A percentile compares a stretch with the other conserved stretches of the same genome.
phyloP scores from a whole-genome alignment of 345 rosid species.

The Erysimum cheiranthoides region DNA sequence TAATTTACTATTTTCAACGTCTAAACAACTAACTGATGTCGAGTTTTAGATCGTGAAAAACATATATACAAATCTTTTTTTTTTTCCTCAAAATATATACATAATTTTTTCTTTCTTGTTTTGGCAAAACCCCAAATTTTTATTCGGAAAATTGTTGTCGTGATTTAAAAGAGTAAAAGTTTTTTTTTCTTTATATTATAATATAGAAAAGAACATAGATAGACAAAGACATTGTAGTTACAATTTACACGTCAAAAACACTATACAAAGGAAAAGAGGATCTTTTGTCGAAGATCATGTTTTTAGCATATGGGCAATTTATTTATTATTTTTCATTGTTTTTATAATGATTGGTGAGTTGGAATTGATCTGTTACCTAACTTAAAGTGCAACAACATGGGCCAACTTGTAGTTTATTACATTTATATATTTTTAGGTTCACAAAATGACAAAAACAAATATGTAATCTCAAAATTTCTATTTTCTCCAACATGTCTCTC shows the following conservation, averaged over 20 bases:
- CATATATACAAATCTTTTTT: too few relatives aligned
- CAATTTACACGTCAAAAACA: conserved; percentile 44
- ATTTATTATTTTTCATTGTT: conserved; percentile 19
- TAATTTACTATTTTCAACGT: too few relatives aligned
- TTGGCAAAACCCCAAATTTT: too few relatives aligned
- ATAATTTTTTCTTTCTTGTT: too few relatives aligned
- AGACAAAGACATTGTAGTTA: conserved; percentile 34
- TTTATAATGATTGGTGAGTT: conserved; percentile 45
- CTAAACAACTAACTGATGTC: too few relatives aligned
- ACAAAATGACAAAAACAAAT: conserved; percentile 37
- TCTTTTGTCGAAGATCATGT: conserved; percentile 46
- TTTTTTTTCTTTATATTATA: neutral
- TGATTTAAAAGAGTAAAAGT: neutral
- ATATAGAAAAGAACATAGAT: conserved; percentile 26
- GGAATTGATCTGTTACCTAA: conserved; percentile 50
- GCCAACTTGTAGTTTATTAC: conserved; percentile 38
- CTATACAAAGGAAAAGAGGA: conserved; percentile 31
- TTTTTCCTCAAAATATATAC: too few relatives aligned
- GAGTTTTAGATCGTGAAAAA: too few relatives aligned
- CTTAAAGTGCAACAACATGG: conserved; percentile 49
- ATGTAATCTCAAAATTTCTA: conserved; percentile 15
- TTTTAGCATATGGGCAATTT: conserved; percentile 36
- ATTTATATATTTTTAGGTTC: conserved; percentile 12
- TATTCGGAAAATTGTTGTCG: too few relatives aligned
- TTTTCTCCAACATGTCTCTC: conserved; percentile 40